These are phyloP conservation scores for Quercus parvula DNA, from an alignment of 306 rosid species.

Conservation along the genomic window DNA sequence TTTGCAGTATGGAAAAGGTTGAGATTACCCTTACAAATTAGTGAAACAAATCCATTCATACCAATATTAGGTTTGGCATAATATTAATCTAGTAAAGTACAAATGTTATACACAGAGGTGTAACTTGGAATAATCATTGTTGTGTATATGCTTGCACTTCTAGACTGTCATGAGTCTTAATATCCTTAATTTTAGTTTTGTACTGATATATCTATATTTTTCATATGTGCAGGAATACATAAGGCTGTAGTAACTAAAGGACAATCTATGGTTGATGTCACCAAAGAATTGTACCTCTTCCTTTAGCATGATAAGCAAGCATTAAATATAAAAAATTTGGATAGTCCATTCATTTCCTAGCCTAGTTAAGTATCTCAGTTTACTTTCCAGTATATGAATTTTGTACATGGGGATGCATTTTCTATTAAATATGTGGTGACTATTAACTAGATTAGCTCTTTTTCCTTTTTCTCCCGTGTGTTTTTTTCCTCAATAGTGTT, in stretches of 20 bases:
- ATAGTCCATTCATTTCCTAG: neutral
- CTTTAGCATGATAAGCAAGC: neutral
- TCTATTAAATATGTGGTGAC: neutral
- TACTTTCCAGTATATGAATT: neutral
- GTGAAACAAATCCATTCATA: neutral
- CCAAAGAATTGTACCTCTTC: neutral
- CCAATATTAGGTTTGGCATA: neutral
- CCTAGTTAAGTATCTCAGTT: neutral
- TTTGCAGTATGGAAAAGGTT: neutral
- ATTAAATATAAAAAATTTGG: neutral
- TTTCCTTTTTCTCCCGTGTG: neutral
- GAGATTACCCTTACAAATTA: neutral
- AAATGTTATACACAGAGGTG: neutral
- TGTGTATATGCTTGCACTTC: neutral
- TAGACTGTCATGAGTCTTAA: neutral
- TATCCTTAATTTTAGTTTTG: neutral
- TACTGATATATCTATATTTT: neutral
- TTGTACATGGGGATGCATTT: neutral
- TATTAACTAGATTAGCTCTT: neutral
- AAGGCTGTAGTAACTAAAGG: neutral
- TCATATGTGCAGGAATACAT: neutral
- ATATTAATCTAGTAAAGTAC: neutral
- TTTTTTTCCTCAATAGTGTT: neutral
- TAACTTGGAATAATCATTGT: too few relatives aligned
- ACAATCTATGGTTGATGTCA: neutral